A percentile compares a stretch with the other conserved stretches of the same genome.
phyloP scores from a whole-genome alignment of 306 rosid genomes.

The Pyrus pyrifolia region DNA sequence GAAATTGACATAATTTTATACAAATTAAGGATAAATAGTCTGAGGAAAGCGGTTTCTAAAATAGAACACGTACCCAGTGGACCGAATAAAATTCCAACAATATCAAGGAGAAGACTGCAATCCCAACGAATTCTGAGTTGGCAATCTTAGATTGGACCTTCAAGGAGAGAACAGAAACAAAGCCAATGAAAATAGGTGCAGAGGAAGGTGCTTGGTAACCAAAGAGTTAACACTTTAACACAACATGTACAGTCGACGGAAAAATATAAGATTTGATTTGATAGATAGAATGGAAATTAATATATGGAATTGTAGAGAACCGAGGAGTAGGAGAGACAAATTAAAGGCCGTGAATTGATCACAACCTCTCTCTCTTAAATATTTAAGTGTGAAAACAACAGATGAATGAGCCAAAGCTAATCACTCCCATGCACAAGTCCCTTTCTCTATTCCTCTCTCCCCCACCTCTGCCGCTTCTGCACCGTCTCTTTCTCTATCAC shows the following conservation, averaged over 20 bases:
- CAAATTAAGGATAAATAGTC: neutral
- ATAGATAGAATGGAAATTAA: constrained; percentile 13
- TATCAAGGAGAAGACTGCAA: neutral
- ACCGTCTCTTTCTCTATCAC: constrained; percentile 21
- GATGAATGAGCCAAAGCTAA: constrained; percentile 71
- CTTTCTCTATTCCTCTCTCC: constrained; percentile 56
- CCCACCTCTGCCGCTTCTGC: constrained; percentile 58
- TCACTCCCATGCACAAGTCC: constrained; percentile 95
- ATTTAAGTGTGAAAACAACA: constrained; percentile 70
- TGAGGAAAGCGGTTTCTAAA: neutral
- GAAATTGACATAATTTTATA: neutral
- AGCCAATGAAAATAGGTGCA: neutral
- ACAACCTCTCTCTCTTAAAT: constrained; percentile 5
- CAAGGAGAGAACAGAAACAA: neutral
- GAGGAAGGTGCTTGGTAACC: neutral
- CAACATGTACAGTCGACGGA: constrained; percentile 4
- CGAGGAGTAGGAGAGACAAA: constrained; percentile 30
- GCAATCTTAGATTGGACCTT: neutral
- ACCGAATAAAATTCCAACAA: neutral
- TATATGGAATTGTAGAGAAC: constrained; percentile 65
- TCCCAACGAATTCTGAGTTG: neutral
- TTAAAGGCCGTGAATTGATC: constrained; percentile 13
- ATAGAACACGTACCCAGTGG: neutral
- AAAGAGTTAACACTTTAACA: neutral
- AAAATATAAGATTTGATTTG: neutral